A percentile compares a stretch with the other conserved stretches of the same genome.
These are phyloP conservation scores for Kwoniella sp. DNA, from an alignment of 768 basidiomycete genomes.

Conservation along the genomic window DNA sequence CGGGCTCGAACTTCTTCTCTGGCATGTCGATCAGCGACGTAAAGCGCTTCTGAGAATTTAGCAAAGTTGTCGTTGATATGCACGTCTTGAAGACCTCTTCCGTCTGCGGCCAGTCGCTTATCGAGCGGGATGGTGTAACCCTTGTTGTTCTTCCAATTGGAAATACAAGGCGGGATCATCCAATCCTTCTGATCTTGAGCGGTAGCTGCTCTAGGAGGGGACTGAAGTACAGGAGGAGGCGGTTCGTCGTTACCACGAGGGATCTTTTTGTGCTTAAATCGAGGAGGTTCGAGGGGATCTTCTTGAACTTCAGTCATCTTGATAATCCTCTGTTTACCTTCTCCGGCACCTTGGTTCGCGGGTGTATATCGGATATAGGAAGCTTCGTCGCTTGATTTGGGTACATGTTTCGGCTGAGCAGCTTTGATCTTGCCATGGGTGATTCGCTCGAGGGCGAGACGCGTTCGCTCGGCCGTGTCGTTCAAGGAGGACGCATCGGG, in stretches of 20 bases:
- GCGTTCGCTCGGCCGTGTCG: constrained; percentile 85
- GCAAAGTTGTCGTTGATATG: constrained; percentile 99
- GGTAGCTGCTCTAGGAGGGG: constrained; percentile 93
- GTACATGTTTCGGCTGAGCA: constrained; percentile 93
- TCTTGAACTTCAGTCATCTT: constrained; percentile 99
- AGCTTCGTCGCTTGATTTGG: constrained; percentile 78
- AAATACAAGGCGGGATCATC: constrained; percentile 99
- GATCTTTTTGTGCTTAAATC: constrained; percentile 99
- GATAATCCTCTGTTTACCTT: constrained; percentile 90
- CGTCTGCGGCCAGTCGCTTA: constrained; percentile 96
- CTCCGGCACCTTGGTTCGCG: constrained; percentile 74
- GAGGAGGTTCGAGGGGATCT: constrained; percentile 93
- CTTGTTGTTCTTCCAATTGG: constrained; percentile 99
- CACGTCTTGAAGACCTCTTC: constrained; percentile 96
- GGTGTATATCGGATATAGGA: constrained; percentile 96
- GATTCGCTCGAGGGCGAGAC: constrained; percentile 86
- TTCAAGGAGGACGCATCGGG: constrained; percentile 92
- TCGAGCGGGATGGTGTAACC: constrained; percentile 99
- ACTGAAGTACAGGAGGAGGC: constrained; percentile 90
- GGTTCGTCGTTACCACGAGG: constrained; percentile 94
- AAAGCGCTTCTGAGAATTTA: constrained; percentile 94
- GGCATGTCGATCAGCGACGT: constrained; percentile 93
- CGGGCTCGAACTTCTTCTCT: constrained; percentile 97
- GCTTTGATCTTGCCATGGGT: constrained; percentile 97
- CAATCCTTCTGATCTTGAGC: constrained; percentile 98